Percentiles rank a stretch among this genome's conserved stretches.
Evolutionary conservation across 2,329 filamentous ascomycete species (phyloP).

Genomic region (Cercospora sesami): DNA sequence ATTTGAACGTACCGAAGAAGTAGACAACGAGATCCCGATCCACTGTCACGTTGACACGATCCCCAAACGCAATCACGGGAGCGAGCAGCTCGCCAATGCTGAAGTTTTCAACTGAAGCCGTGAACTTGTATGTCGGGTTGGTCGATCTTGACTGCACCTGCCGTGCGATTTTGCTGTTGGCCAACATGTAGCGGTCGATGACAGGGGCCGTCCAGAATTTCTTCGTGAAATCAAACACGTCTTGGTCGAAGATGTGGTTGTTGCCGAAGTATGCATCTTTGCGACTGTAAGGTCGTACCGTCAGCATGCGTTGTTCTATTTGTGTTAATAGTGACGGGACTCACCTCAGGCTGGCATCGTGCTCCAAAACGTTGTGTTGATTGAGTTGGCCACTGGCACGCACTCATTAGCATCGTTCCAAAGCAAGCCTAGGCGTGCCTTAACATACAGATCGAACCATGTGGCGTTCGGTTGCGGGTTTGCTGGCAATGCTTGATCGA

Average conservation of each 20-base stretch:
- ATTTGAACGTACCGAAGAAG: conserved; percentile 45
- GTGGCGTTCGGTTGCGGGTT: conserved; percentile 30
- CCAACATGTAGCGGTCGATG: conserved; percentile 46
- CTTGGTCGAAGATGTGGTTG: conserved; percentile 55
- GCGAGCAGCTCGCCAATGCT: conserved; percentile 55
- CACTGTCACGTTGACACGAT: conserved; percentile 45
- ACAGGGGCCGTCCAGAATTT: conserved; percentile 50
- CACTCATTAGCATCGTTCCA: neutral
- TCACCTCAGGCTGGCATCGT: conserved; percentile 24
- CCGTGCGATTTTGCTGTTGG: conserved; percentile 50
- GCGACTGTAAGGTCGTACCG: neutral
- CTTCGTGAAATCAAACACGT: conserved; percentile 50
- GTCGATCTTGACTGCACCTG: conserved; percentile 47
- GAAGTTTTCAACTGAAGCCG: conserved; percentile 45
- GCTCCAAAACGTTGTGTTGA: conserved; percentile 26
- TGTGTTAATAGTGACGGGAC: too few species aligned
- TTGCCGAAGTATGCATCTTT: conserved; percentile 53
- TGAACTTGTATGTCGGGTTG: conserved; percentile 55
- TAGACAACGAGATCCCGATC: conserved; percentile 46
- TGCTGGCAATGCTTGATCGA: conserved; percentile 24
- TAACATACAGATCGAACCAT: conserved; percentile 24
- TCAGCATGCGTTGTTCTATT: neutral
- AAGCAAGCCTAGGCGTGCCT: neutral
- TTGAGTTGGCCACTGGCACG: conserved; percentile 15
- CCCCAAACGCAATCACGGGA: conserved; percentile 54